Percentiles rank a stretch among this genome's conserved stretches.
phyloP scores from a whole-genome alignment of 1,139 yeast species.

The Suzukiozyma palmioleophila region DNA sequence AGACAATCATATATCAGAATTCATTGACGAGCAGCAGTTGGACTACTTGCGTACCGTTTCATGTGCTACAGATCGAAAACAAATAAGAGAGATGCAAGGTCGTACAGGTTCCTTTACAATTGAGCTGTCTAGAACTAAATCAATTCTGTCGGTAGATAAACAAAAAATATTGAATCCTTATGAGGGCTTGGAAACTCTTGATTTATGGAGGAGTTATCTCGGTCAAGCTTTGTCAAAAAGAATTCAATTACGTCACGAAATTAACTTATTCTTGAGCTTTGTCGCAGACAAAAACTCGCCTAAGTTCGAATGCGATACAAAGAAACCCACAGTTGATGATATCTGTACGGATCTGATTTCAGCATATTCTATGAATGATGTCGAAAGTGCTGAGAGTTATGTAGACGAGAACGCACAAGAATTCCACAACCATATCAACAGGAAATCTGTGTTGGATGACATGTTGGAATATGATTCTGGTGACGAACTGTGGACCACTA shows the following conservation, averaged over 20 bases:
- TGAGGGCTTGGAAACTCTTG: constrained; percentile 5
- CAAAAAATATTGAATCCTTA: not conserved
- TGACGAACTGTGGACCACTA: constrained; percentile 11
- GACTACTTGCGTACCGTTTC: constrained; percentile 9
- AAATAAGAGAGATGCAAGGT: not conserved
- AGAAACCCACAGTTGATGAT: constrained; percentile 2
- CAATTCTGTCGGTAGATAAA: not conserved
- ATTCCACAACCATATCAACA: constrained; percentile 16
- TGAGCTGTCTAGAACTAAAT: not conserved
- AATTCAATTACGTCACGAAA: constrained; percentile 41
- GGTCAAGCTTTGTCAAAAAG: constrained; percentile 33
- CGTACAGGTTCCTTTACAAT: not conserved
- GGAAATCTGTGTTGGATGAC: constrained; percentile 43
- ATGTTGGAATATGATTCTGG: constrained; percentile 44
- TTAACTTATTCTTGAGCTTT: constrained; percentile 30
- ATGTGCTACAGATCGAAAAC: not conserved
- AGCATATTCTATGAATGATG: not conserved
- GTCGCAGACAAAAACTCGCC: constrained; percentile 14
- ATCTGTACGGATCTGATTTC: constrained; percentile 5
- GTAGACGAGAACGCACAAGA: constrained; percentile 9
- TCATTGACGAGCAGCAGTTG: constrained; percentile 27
- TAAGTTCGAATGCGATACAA: constrained; percentile 4
- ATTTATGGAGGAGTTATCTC: constrained; percentile 38
- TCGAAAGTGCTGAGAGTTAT: not conserved
- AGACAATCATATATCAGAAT: constrained; percentile 20